Percentiles rank a stretch among this genome's conserved stretches.
phyloP scores from a whole-genome alignment of 2,329 filamentous ascomycete genomes.

The Bipolaris sorokiniana region DNA sequence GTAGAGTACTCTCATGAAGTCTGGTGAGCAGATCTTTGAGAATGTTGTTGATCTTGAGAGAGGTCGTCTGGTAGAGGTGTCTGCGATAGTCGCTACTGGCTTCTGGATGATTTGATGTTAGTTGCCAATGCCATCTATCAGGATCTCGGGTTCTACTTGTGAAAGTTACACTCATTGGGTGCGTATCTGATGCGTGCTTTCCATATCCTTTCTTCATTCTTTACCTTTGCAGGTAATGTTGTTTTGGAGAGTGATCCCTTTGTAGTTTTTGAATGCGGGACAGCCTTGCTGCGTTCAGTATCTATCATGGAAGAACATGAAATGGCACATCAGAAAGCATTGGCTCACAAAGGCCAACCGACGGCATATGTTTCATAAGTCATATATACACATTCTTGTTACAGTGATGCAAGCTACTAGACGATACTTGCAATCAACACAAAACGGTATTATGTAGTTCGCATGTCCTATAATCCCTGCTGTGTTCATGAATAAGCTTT shows the following conservation, averaged over 20 bases:
- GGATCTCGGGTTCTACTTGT: constrained; percentile 25
- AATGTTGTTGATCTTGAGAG: constrained; percentile 28
- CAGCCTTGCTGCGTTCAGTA: neutral
- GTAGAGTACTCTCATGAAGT: constrained; percentile 23
- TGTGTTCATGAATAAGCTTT: neutral
- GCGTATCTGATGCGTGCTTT: constrained; percentile 16
- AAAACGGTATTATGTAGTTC: neutral
- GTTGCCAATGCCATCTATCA: neutral
- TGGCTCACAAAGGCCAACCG: neutral
- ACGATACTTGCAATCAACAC: neutral
- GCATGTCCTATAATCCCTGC: neutral
- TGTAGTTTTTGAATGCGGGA: neutral
- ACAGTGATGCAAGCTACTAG: neutral
- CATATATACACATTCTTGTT: constrained; percentile 9
- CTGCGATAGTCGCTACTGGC: constrained; percentile 34
- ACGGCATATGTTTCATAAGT: neutral
- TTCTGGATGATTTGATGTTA: constrained; percentile 29
- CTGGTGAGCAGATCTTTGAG: constrained; percentile 22
- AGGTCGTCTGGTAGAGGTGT: constrained; percentile 28
- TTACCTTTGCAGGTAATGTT: neutral
- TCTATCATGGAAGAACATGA: constrained; percentile 4
- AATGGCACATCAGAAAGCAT: neutral
- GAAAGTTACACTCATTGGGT: constrained; percentile 38
- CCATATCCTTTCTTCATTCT: constrained; percentile 15
- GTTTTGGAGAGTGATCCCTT: constrained; percentile 1